Evolutionary conservation across 2,329 filamentous ascomycete genomes (phyloP).

Genomic region (Didymella pinodella): DNA sequence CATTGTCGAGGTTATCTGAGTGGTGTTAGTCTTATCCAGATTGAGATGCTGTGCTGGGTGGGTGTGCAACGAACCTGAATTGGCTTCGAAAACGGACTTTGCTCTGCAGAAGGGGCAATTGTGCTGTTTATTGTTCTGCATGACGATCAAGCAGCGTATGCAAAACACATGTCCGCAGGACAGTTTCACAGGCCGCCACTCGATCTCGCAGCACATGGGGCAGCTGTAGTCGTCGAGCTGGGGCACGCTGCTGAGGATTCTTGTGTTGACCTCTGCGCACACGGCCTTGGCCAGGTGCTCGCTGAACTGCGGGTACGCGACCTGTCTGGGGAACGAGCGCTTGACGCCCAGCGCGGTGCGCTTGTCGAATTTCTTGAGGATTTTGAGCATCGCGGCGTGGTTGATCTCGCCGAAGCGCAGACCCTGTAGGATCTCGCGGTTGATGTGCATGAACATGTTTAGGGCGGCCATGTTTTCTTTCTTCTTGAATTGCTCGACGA

Average conservation of each 20-base stretch:
- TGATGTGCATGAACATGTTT: conserved; percentile 74
- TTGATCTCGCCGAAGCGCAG: conserved; percentile 88
- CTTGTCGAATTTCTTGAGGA: conserved; percentile 92
- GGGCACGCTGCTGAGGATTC: conserved; percentile 77
- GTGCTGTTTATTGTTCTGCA: conserved; percentile 74
- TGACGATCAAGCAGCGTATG: conserved; percentile 80
- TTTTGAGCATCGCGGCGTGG: conserved; percentile 77
- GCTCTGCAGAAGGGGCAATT: conserved; percentile 80
- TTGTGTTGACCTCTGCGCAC: conserved; percentile 75
- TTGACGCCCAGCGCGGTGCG: conserved; percentile 76
- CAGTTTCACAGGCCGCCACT: conserved; percentile 82
- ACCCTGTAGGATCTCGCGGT: conserved; percentile 77
- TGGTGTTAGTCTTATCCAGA: not conserved
- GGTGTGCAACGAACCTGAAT: conserved; percentile 62
- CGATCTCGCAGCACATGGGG: conserved; percentile 79
- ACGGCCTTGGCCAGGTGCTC: conserved; percentile 76
- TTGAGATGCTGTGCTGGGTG: not conserved
- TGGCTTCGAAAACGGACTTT: conserved; percentile 74
- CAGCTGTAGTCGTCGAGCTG: conserved; percentile 86
- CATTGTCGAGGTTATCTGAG: conserved; percentile 72
- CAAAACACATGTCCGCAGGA: conserved; percentile 81
- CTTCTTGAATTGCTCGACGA: conserved; percentile 69
- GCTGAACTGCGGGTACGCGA: conserved; percentile 65
- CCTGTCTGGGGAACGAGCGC: conserved; percentile 66
- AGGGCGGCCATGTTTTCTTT: conserved; percentile 71